Percentiles rank a stretch among this genome's conserved stretches.
phyloP scores from a whole-genome alignment of 441 rosid genomes.

The Arabidopsis lyrata region DNA sequence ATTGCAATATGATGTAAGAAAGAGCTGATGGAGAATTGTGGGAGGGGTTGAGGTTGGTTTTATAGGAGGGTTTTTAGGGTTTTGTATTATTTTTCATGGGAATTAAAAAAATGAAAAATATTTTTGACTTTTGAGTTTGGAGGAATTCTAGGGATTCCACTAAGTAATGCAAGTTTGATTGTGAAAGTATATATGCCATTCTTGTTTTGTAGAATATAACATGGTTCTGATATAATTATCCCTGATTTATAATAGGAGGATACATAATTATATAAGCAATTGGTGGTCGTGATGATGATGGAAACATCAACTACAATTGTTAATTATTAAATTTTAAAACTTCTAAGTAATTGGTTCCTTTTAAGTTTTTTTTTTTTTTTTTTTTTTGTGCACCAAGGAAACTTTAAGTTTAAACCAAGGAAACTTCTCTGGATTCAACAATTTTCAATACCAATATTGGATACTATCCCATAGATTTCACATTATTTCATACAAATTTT shows the following conservation, averaged over 20 bases:
- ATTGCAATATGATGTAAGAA: constrained; percentile 33
- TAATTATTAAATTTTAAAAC: constrained; percentile 18
- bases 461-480: constrained; percentile 34
- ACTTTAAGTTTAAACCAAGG: constrained; percentile 7
- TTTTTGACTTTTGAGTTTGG: constrained; percentile 36
- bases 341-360: not conserved
- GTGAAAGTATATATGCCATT: constrained; percentile 39
- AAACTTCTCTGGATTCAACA: constrained; percentile 16
- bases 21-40: constrained; percentile 44
- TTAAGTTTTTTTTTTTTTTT: no score
- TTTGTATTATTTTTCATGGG: constrained; percentile 3
- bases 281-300: constrained; percentile 43
- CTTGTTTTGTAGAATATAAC: not conserved
- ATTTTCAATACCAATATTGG: constrained; percentile 24
- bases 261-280: constrained; percentile 26
- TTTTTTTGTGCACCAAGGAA: no score
- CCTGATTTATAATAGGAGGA: constrained; percentile 17
- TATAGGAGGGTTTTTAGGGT: constrained; percentile 40
- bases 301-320: constrained; percentile 42
- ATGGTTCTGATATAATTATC: constrained; percentile 21
- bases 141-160: constrained; percentile 72
- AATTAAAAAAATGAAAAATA: constrained; percentile 24
- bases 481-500: not conserved
- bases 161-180: constrained; percentile 45
- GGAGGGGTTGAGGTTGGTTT: constrained; percentile 42